phyloP scores from a whole-genome alignment of 2,329 filamentous ascomycete genomes.

The Aspergillaceae sp. region DNA sequence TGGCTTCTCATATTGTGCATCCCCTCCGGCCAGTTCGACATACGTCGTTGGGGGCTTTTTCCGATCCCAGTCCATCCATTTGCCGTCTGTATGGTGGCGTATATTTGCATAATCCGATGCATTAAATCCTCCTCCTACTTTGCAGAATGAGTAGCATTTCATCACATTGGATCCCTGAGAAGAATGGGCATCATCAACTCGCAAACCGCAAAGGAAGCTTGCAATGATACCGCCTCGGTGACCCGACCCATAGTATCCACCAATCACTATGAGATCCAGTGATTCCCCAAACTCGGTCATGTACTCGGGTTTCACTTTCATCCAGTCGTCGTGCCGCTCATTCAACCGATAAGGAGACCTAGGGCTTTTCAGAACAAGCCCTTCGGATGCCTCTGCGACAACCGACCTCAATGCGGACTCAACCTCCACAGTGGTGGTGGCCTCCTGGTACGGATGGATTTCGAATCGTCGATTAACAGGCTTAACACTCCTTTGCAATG shows the following conservation, averaged over 20 bases:
- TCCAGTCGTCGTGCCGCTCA: conserved; percentile 89
- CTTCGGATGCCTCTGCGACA: conserved; percentile 79
- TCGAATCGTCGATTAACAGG: conserved; percentile 70
- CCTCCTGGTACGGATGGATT: conserved; percentile 63
- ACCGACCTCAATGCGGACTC: conserved; percentile 73
- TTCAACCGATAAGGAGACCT: conserved; percentile 78
- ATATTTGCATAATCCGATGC: conserved; percentile 78
- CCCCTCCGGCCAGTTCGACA: conserved; percentile 73
- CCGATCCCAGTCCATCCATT: conserved; percentile 80
- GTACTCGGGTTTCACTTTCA: conserved; percentile 98
- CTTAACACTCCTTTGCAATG: conserved; percentile 62
- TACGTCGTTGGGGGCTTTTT: conserved; percentile 67
- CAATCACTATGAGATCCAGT: conserved; percentile 80
- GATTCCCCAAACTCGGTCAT: conserved; percentile 95
- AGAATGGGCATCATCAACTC: conserved; percentile 62
- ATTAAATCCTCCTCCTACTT: conserved; percentile 88
- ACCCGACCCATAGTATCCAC: conserved; percentile 87
- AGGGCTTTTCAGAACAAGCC: conserved; percentile 88
- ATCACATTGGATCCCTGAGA: conserved; percentile 50
- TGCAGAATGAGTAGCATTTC: conserved; percentile 91
- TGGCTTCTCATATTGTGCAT: conserved; percentile 66
- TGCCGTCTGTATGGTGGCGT: conserved; percentile 74
- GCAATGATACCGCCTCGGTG: conserved; percentile 72
- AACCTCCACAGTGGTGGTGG: conserved; percentile 61
- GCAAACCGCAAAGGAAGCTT: conserved; percentile 82